Evolutionary conservation across 2,329 filamentous ascomycete genomes (phyloP).

Genomic region (Neurospora sp.): DNA sequence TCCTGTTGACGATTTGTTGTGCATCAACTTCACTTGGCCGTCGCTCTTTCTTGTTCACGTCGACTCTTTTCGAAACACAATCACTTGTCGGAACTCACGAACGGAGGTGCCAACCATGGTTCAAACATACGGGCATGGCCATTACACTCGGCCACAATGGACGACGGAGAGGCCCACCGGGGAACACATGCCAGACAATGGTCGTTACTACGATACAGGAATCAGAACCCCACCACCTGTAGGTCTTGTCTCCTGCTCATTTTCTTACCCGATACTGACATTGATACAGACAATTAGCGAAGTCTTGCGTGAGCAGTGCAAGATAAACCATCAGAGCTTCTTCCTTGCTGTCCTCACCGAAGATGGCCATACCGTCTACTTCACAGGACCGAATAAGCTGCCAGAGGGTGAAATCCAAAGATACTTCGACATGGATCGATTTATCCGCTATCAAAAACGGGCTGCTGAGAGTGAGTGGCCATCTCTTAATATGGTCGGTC

Average conservation of each 20-base stretch:
- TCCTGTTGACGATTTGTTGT: background rate
- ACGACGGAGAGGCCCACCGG: conserved; percentile 10
- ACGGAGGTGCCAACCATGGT: conserved; percentile 10
- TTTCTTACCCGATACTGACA: conserved; percentile 2
- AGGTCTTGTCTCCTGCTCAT: background rate
- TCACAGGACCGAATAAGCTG: conserved; percentile 32
- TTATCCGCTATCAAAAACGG: conserved; percentile 24
- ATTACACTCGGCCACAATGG: conserved; percentile 15
- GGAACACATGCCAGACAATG: conserved; percentile 9
- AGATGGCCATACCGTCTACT: conserved; percentile 35
- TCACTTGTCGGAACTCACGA: background rate
- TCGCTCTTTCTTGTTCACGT: background rate
- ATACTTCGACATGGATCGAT: conserved; percentile 38
- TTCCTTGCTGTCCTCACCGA: conserved; percentile 42
- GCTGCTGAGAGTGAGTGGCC: conserved; percentile 28
- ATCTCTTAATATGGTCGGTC: conserved; percentile 11
- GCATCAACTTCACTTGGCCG: background rate
- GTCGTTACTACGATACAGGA: conserved; percentile 11
- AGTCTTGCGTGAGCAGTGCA: conserved; percentile 41
- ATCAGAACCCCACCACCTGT: conserved; percentile 17
- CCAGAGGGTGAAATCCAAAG: conserved; percentile 29
- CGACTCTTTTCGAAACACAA: background rate
- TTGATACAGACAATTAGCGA: conserved; percentile 32
- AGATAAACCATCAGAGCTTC: conserved; percentile 39
- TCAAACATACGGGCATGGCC: conserved; percentile 5